These are phyloP conservation scores for Macadamia tetraphylla DNA, from an alignment of 164 flowering plant species.

Conservation along the genomic window DNA sequence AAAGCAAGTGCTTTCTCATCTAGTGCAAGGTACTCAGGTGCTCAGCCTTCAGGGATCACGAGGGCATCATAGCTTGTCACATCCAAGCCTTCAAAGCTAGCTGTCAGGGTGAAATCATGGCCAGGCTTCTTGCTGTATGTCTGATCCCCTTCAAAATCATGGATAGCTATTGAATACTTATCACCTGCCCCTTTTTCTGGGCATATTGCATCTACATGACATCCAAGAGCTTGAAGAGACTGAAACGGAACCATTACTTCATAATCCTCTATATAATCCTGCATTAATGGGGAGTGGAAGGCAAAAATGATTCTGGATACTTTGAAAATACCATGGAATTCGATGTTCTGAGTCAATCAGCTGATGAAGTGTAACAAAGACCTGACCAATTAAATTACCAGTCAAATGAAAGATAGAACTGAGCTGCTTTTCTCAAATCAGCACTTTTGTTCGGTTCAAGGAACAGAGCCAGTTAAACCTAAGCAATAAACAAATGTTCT, in stretches of 20 bases:
- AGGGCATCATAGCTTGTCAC: slow-evolving; percentile 78
- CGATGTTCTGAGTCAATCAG: background rate
- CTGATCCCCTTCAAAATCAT: slow-evolving; percentile 98
- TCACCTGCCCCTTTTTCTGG: slow-evolving; percentile 84
- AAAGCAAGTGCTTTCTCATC: slow-evolving; percentile 59
- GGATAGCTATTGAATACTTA: slow-evolving; percentile 80
- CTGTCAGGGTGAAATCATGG: slow-evolving; percentile 68
- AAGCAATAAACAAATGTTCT: background rate
- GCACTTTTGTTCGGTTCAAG: background rate
- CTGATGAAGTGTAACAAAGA: background rate
- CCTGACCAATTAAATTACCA: background rate
- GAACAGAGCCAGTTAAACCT: background rate
- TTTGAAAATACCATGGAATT: background rate
- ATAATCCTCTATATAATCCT: slow-evolving; percentile 99
- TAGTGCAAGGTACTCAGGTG: slow-evolving; percentile 86
- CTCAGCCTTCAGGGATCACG: slow-evolving; percentile 96
- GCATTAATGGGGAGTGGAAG: slow-evolving; percentile 10
- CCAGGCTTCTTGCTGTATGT: slow-evolving; percentile 99
- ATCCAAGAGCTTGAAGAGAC: slow-evolving; percentile 84
- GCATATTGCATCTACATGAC: slow-evolving; percentile 88
- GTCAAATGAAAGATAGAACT: background rate
- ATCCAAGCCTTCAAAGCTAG: slow-evolving; percentile 50
- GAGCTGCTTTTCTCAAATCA: background rate
- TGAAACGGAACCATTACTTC: slow-evolving; percentile 94
- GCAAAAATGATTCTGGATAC: too few species aligned